Conservation (phyloP, 1,139 yeast genomes). For the Candida tetrigidarum region DNA sequence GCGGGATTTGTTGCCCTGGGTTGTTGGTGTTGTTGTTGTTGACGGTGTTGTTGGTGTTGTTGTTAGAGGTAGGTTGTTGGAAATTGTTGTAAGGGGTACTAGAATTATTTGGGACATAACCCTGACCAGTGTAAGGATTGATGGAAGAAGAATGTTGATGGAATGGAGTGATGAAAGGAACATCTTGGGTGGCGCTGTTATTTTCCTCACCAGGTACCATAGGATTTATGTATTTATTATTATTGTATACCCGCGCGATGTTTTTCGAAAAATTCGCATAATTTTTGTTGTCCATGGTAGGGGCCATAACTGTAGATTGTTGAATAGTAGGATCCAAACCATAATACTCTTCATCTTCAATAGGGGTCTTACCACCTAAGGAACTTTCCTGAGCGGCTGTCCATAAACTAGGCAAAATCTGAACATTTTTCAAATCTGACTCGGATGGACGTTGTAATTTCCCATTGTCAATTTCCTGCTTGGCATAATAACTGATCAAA, state of each 20-base stretch:
- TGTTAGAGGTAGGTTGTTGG: background rate
- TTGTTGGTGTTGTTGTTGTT: constrained; percentile 7
- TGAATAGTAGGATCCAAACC: constrained; percentile 53
- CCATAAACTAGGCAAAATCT: constrained; percentile 62
- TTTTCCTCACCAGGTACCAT: constrained; percentile 6
- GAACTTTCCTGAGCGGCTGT: constrained; percentile 63
- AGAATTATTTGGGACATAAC: background rate
- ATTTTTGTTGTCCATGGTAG: background rate
- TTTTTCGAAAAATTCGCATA: background rate
- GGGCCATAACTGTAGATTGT: constrained; percentile 36
- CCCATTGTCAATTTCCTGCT: constrained; percentile 69
- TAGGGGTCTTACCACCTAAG: constrained; percentile 57
- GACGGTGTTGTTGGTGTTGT: background rate
- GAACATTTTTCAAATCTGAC: constrained; percentile 52
- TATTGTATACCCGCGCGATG: constrained; percentile 7
- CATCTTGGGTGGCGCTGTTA: background rate
- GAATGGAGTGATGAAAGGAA: constrained; percentile 5
- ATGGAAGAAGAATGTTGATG: constrained; percentile 1
- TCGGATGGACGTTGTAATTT: constrained; percentile 63
- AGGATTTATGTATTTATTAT: constrained; percentile 20
- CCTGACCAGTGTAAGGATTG: constrained; percentile 3
- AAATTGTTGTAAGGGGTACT: background rate
- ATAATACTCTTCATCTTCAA: constrained; percentile 57
- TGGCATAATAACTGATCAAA: constrained; percentile 75
- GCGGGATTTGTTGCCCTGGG: constrained; percentile 8